Base-by-base conservation (phyloP, 495 filamentous ascomycete species). In the Penicillium parvum region DNA sequence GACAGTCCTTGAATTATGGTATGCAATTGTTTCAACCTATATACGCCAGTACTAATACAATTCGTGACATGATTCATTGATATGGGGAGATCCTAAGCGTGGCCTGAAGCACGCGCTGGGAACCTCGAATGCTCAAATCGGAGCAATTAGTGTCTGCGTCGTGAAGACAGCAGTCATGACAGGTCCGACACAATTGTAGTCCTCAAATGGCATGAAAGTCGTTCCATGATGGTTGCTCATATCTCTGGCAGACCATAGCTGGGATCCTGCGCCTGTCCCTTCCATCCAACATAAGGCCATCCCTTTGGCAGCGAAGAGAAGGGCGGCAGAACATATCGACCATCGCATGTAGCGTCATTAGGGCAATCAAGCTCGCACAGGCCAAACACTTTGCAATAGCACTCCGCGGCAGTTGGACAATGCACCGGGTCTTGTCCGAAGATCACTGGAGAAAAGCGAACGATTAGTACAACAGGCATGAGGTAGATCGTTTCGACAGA, bases 301-400 rank as follows among this genome's bases (percentile, higher is more conserved):
- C 73, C 73, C 18, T 68, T 49, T 0, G 73, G 74, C 14, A 76
- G 50, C 19, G 59, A 64, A 3, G 72, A 68, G 45, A 48, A 76
- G 0, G 63, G 70, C 6, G 74, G 74, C 5, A 76, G 60, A 4
- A 51, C 55, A 52, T 77, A 77, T 19, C 74, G 72, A 25, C 62
- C 61, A 11, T 57, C 53, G 46, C 74, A 76, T 2, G 51, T 49
- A 14, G 51, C 58, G 14, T 60, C 55, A 16, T 49, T 40, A 1
- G 55, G 50, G 35, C 75, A 76, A 11, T 52, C 48, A 4, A 85
- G 44, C 49, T 76, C 58, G 57, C 81, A 85, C 30, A 77, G 47
- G 0, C 80, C 80, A 52, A 76, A 85, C 10, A 78, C 68, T 47
- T 80, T 78, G 62, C 82, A 85, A 46, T 83, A 82, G 50, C 82